Conservation (phyloP, 2,329 filamentous ascomycete genomes). For the Penicillium sclerotiorum region DNA sequence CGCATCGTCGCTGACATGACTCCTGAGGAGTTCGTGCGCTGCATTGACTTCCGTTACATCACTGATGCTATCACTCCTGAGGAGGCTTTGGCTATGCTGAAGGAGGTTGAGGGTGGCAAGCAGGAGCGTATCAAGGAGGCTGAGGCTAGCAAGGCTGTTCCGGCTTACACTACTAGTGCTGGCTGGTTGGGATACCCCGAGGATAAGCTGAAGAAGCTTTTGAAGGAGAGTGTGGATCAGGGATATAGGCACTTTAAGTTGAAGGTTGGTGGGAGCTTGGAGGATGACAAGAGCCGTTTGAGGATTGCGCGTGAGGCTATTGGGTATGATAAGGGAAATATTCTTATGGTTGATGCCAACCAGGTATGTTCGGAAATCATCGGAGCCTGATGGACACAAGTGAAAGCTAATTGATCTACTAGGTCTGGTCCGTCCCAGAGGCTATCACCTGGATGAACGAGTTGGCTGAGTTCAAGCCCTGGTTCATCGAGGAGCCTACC, state of each 20-base stretch:
- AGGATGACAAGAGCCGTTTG: conserved; percentile 71
- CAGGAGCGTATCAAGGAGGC: conserved; percentile 72
- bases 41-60: conserved; percentile 94
- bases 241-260: conserved; percentile 89
- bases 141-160: conserved; percentile 72
- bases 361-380: conserved; percentile 55
- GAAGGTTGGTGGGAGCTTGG: conserved; percentile 77
- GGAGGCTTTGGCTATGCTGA: conserved; percentile 74
- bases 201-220: conserved; percentile 77
- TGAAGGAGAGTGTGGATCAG: conserved; percentile 72
- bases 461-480: conserved; percentile 74
- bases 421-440: conserved; percentile 84
- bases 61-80: conserved; percentile 88
- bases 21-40: conserved; percentile 80
- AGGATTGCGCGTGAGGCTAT: conserved; percentile 76
- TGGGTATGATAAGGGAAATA: conserved; percentile 78
- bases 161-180: conserved; percentile 86
- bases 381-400: neutral
- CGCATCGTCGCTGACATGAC: conserved; percentile 86
- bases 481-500: conserved; percentile 95
- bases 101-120: conserved; percentile 68
- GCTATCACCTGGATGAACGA: conserved; percentile 84
- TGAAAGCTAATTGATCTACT: conserved; percentile 2
- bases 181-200: conserved; percentile 91
- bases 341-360: conserved; percentile 92